Percentiles rank a stretch among this genome's conserved stretches.
Conservation (phyloP, 305 asterid species). For the Fraxinus ornus region DNA sequence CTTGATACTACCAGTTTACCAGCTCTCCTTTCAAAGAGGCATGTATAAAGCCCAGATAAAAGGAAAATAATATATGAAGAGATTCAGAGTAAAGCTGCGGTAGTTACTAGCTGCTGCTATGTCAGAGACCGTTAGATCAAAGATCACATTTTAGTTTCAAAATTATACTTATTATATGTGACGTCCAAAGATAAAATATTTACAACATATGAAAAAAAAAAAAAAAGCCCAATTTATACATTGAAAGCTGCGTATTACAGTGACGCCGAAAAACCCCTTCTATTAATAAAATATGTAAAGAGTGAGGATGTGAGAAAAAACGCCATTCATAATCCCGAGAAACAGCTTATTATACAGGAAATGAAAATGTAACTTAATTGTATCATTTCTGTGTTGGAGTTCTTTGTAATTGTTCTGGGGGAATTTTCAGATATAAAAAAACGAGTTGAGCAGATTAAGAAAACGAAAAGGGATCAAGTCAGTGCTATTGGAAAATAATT, state of each 20-base stretch:
- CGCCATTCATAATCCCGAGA: no score
- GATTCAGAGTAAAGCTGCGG: not conserved
- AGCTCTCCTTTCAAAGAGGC: not conserved
- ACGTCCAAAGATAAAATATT: not conserved
- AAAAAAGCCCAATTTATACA: no score
- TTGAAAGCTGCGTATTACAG: no score
- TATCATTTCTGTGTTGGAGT: not conserved
- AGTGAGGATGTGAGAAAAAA: no score
- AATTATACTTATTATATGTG: not conserved
- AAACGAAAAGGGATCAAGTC: not conserved
- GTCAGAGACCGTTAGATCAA: not conserved
- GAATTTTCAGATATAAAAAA: not conserved
- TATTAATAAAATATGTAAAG: no score
- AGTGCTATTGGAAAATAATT: not conserved
- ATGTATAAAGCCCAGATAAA: not conserved
- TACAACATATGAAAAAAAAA: not conserved
- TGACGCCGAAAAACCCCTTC: no score
- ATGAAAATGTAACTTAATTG: not conserved
- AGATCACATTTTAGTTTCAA: not conserved
- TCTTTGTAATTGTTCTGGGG: not conserved
- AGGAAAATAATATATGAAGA: not conserved
- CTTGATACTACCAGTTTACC: conserved; percentile 2
- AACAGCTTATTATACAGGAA: no score
- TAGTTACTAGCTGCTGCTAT: not conserved
- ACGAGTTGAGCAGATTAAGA: not conserved